Base-by-base conservation (phyloP, 1,284 basidiomycete species). In the Cryptococcus hybrid region DNA sequence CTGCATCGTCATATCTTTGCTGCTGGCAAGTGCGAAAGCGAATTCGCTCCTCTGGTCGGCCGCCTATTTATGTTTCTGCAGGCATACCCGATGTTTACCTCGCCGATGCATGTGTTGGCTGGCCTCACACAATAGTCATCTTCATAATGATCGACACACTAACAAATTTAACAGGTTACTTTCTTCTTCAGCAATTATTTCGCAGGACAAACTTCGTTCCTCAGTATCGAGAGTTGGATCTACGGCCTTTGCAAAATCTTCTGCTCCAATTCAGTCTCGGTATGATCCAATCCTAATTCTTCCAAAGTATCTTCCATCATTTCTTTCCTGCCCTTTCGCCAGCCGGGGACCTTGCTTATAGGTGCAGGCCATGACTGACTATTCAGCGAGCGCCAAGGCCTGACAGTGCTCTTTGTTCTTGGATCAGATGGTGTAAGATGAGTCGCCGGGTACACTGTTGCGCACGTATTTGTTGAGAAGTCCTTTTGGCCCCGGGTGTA, bases 251-350 rank as follows among this genome's bases (percentile, higher is more conserved):
- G n/a, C 18, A 39, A 37, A 11, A 56, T 37, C 35, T 53, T 52
- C 24, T 47, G 42, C 56, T 49, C 46, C 18, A 49, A 34, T 13
- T 12, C 12, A 15, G 43, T 47, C 13, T 15, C 44, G 13, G n/a
- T 15, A 40, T n/a, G 34, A 8, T 47, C 47, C 53, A 47, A 37
- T 5, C 55, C 60, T 30, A 66, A 5, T 30, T 67, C 67, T 9
- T 71, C 68, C 46, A 73, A 37, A 35, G 58, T 61, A 56, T 73
- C 70, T 51, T 69, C 70, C 67, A 70, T 69, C 35, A 58, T 52
- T 44, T 73, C 69, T 47, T 63, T 69, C 47, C 67, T 55, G 2
- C 69, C 70, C 45, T 62, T 68, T 36, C 59, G 58, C 70, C 70
- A 70, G 7, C 63, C 66, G 1, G 66, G 56, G 2, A 69, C 63